Base-by-base conservation (phyloP, 1,284 basidiomycete genomes). In the Ganoderma leucocontextum region DNA sequence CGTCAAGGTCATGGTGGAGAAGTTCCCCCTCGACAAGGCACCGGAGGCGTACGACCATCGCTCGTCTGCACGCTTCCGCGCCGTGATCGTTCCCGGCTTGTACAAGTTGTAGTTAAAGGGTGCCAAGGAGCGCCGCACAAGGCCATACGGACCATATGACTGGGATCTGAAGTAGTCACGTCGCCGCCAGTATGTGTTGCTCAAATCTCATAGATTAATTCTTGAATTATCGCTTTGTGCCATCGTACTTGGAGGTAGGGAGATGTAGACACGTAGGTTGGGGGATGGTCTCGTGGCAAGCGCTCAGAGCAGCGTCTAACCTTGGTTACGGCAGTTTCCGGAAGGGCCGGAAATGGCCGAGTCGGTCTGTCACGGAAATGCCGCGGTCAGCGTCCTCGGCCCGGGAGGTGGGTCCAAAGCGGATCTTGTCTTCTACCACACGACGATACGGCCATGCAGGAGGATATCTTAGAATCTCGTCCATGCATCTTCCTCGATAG, bases 11-110 rank as follows among this genome's bases (percentile, higher is more conserved):
- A 62, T 73, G 66, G 72, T 77, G 2, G 64, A 77, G 71, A 69
- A 57, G 36, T 78, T 76, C 71, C 74, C 76, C 15, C 69, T 78
- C 4, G 74, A 75, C 25, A 72, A 76, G 65, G 76, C 75, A 7
- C 64, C 70, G 52, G 73, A 78, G 55, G 77, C 76, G 8, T 78
- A 71, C 60, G 69, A 75, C 29, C 69, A 65, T 35, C 66, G 72
- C 15, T 64, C 68, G 1, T 69, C 73, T 12, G 76, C 77, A 0
- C 67, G 70, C 29, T 78, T 78, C 72, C 73, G 77, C 5, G 74
- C 76, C 4, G 77, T 78, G 25, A 70, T 78, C 17, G 65, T 78
- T 1, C 77, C 77, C 2, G 67, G 69, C 8, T 55, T 70, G n/a
- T n/a, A n/a, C n/a, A n/a, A n/a, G n/a, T n/a, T n/a, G 38, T 65